Evolutionary conservation across 1,139 yeast species (phyloP).

Genomic region (Arxiozyma telluris): DNA sequence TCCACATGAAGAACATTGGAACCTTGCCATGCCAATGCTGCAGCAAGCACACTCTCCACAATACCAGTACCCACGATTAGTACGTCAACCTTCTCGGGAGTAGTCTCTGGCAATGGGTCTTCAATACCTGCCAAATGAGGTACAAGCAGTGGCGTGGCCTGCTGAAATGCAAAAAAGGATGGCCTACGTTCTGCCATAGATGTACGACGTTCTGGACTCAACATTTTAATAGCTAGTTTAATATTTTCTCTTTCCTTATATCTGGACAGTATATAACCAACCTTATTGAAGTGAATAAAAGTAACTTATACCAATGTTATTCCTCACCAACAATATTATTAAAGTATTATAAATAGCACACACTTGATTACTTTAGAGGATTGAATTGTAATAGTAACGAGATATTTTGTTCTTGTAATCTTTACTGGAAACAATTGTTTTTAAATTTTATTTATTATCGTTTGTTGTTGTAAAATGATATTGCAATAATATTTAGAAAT

Average conservation of each 20-base stretch:
- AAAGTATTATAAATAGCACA: neutral
- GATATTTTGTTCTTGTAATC: too few relatives aligned
- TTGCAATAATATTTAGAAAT: neutral
- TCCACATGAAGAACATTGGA: constrained; percentile 84
- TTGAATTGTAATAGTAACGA: too few relatives aligned
- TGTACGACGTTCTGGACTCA: constrained; percentile 39
- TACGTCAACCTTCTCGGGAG: constrained; percentile 71
- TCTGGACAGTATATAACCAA: too few relatives aligned
- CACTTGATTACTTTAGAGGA: too few relatives aligned
- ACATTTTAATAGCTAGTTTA: constrained; percentile 10
- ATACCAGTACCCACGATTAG: constrained; percentile 88
- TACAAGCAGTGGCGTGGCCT: constrained; percentile 54
- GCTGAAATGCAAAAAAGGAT: constrained; percentile 28
- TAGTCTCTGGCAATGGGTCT: constrained; percentile 44
- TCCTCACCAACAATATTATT: neutral
- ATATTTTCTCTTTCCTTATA: too few relatives aligned
- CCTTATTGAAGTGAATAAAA: too few relatives aligned
- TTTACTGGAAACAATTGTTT: neutral
- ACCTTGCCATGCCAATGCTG: constrained; percentile 96
- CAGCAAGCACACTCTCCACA: constrained; percentile 80
- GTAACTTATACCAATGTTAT: too few relatives aligned
- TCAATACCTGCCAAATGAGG: constrained; percentile 78
- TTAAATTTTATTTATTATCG: too few relatives aligned
- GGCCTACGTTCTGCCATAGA: constrained; percentile 63
- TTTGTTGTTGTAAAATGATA: too few relatives aligned